Evolutionary conservation across 345 rosid genomes (phyloP), one percentile per base, ranked within the genome.

Genomic region (Euphorbia pulcherrima): DNA sequence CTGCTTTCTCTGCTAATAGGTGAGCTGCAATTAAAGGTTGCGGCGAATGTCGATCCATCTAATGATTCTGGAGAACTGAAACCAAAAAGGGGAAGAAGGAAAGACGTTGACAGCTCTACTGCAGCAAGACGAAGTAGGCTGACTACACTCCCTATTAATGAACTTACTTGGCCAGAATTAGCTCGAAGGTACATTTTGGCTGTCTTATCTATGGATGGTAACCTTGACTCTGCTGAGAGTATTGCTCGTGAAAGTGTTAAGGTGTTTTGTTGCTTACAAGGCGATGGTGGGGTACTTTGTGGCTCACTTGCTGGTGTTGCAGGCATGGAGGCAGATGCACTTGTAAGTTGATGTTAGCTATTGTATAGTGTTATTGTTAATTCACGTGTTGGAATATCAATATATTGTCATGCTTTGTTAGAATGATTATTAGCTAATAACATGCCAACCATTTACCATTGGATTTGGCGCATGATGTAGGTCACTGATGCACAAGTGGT

Each of bases 311-410:
- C 90, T 60, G 99, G 99, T 75, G 85, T 94, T 74, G 91, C 85
- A 69, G 97, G 95, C 70, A 88, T 94, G 91, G 99, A 91, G 85
- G 96, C 95, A 12, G 97, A 94, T 82, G 92, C 99, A 67, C 68
- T 87, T 70, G 99, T 94, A 89, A 88, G 91, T 82, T 81, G 68
- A 54, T 6, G 91, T 82, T 70, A 54, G 10, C 18, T 62, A 35
- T 48, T 58, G 50, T 30, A 35, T 39, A 33, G 24, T 44, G 16
- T 21, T 55, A 8, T 23, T 57, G 28, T 27, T 64, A 23, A 47
- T 24, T 28, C 27, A 41, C 46, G 16, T 30, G 16, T 16, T 39
- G 13, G 17, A 11, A 44, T 17, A 26, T 56, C 37, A 27, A 6
- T 59, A 4, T 40, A 23, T 33, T 7, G 14, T 23, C 5, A 55